Conservation (phyloP, 345 rosid genomes). For the Camelina neglecta region DNA sequence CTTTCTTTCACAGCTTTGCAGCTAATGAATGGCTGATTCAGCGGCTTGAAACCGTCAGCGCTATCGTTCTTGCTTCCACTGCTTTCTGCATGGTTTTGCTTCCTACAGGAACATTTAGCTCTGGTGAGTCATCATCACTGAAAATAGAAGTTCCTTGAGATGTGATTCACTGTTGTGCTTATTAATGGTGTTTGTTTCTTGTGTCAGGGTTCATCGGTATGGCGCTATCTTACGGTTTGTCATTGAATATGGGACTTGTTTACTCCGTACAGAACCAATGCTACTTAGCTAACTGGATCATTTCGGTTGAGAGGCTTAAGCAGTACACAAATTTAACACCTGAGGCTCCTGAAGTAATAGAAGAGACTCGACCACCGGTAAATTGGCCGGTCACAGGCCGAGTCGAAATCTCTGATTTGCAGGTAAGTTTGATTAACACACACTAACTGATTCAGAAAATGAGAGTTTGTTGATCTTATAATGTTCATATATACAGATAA, state of each 20-base stretch:
- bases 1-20: conserved; percentile 86
- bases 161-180: conserved; percentile 12
- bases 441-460: neutral
- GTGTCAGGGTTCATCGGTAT: conserved; percentile 89
- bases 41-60: conserved; percentile 78
- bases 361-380: conserved; percentile 72
- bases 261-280: conserved; percentile 89
- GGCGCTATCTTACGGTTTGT: conserved; percentile 97
- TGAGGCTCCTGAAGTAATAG: conserved; percentile 86
- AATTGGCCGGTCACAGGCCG: conserved; percentile 85
- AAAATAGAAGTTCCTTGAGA: neutral
- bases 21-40: conserved; percentile 96
- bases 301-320: conserved; percentile 90
- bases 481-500: conserved; percentile 55
- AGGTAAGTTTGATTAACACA: conserved; percentile 49
- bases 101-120: conserved; percentile 87
- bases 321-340: conserved; percentile 90
- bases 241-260: conserved; percentile 77
- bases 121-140: conserved; percentile 56
- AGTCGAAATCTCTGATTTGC: conserved; percentile 79
- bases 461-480: neutral
- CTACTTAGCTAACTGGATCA: conserved; percentile 78
- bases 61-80: conserved; percentile 75
- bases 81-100: conserved; percentile 95
- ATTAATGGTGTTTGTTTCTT: neutral